A percentile compares a stretch with the other conserved stretches of the same genome.
Evolutionary conservation across 805 yeast genomes (phyloP).

Genomic region (Myxozyma udenii): DNA sequence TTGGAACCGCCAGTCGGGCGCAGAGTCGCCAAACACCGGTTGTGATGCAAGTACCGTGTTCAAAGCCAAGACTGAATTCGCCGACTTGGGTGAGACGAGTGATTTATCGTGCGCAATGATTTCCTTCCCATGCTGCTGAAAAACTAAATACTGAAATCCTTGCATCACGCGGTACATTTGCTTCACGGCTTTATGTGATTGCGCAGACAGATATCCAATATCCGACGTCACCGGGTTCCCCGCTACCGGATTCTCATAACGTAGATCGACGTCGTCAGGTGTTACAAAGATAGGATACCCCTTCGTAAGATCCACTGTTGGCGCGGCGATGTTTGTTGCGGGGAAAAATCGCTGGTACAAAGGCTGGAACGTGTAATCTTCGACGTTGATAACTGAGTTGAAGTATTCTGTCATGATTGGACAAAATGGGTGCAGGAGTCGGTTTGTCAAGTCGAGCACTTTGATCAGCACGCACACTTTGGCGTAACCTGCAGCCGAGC

Average conservation of each 20-base stretch:
- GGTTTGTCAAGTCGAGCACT: conserved; percentile 3
- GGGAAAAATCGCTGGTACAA: conserved; percentile 6
- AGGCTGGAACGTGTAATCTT: background rate
- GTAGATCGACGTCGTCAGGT: conserved; percentile 3
- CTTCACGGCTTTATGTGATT: background rate
- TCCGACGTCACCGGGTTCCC: conserved; percentile 10
- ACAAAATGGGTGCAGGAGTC: conserved; percentile 11
- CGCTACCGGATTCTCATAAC: conserved; percentile 6
- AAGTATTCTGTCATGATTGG: too few relatives aligned
- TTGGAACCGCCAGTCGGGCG: background rate
- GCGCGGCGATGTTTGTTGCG: conserved; percentile 16
- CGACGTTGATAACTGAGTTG: background rate
- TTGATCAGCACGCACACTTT: conserved; percentile 2
- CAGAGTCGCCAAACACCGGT: background rate
- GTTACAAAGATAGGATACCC: conserved; percentile 7
- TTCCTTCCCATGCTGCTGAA: too few relatives aligned
- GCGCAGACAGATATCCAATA: conserved; percentile 9
- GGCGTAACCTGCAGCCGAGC: background rate
- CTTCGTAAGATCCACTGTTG: conserved; percentile 2
- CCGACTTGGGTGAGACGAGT: too few relatives aligned
- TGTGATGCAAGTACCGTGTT: too few relatives aligned
- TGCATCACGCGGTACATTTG: conserved; percentile 4
- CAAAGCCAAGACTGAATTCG: too few relatives aligned
- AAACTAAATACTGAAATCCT: conserved; percentile 10
- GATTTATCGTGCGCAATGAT: too few relatives aligned